Conservation (phyloP, 495 filamentous ascomycete genomes). For the Neurospora sp. region DNA sequence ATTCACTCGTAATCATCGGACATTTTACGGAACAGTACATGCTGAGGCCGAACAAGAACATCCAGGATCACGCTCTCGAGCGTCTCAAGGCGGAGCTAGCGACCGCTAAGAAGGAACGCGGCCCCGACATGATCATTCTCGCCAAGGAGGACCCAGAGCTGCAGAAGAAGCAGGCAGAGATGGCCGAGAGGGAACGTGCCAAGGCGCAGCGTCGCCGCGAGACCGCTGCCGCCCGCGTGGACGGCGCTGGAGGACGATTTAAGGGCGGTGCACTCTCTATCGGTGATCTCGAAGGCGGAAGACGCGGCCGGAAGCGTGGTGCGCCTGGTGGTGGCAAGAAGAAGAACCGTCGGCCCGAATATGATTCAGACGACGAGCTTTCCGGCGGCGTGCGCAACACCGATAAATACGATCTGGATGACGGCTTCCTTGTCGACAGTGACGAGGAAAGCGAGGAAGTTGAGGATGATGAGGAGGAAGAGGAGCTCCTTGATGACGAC, state of each 20-base stretch:
- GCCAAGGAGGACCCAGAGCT: conserved; percentile 73
- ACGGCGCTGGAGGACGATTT: conserved; percentile 41
- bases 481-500: conserved; percentile 35
- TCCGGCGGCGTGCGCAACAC: conserved; percentile 50
- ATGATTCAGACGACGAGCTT: conserved; percentile 53
- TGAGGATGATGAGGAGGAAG: conserved; percentile 54
- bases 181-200: conserved; percentile 59
- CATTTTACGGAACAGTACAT: conserved; percentile 71
- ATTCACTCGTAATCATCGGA: conserved; percentile 63
- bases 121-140: conserved; percentile 45
- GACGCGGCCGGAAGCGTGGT: conserved; percentile 35
- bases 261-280: conserved; percentile 54
- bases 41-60: conserved; percentile 55
- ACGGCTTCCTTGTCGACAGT: conserved; percentile 67
- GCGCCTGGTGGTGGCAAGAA: conserved; percentile 29
- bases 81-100: conserved; percentile 62
- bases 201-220: conserved; percentile 60
- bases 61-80: conserved; percentile 70
- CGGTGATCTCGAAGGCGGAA: conserved; percentile 60
- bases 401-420: conserved; percentile 78
- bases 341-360: conserved; percentile 38
- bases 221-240: conserved; percentile 52
- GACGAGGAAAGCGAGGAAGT: conserved; percentile 57
- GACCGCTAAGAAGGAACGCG: conserved; percentile 39
- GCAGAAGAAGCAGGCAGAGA: conserved; percentile 63